Conservation (phyloP, 2,329 filamentous ascomycete species). For the Alternaria sp. region DNA sequence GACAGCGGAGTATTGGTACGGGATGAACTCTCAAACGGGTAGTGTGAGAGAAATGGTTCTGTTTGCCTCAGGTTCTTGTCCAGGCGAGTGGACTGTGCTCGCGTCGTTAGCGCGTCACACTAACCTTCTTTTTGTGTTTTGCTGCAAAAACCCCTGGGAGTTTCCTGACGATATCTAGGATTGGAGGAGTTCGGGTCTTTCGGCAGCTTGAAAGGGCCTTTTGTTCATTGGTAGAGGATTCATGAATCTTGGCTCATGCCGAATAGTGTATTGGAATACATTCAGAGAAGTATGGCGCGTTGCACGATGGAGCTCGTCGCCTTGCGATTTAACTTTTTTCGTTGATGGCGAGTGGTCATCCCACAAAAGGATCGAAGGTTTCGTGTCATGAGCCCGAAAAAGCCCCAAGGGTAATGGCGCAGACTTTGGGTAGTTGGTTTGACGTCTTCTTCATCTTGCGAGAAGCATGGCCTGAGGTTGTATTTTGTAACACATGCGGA, state of each 20-base stretch:
- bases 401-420: neutral
- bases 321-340: neutral
- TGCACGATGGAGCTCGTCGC: neutral
- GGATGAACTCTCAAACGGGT: conserved; percentile 1
- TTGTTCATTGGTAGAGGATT: conserved; percentile 1
- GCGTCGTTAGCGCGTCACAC: neutral
- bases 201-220: conserved; percentile 4
- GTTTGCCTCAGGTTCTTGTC: conserved; percentile 7
- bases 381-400: neutral
- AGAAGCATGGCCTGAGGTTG: neutral
- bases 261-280: neutral
- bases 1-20: conserved; percentile 1
- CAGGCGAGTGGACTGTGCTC: neutral
- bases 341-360: neutral
- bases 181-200: neutral
- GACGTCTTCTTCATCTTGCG: neutral
- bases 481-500: neutral
- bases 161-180: neutral
- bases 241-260: neutral
- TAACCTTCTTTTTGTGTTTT: neutral
- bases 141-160: neutral
- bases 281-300: neutral
- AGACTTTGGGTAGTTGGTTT: neutral
- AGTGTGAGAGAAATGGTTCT: conserved; percentile 3
- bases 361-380: neutral